Conservation (phyloP, 2,329 filamentous ascomycete genomes). For the Coleophoma cylindrospora region DNA sequence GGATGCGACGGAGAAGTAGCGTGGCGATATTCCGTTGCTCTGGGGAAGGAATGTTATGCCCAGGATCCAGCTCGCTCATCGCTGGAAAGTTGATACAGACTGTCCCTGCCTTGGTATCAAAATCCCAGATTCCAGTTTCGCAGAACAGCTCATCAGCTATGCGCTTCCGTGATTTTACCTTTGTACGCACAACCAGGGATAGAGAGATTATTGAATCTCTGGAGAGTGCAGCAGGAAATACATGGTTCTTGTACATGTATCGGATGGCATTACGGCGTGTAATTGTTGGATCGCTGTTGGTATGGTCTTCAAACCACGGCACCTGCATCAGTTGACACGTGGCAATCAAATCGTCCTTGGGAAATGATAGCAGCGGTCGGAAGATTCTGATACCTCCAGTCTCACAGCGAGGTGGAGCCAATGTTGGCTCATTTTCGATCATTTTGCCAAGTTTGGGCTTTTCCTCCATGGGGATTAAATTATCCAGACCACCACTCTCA, state of each 20-base stretch:
- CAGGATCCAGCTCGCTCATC: background rate
- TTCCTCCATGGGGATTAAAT: no score
- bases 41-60: conserved; percentile 13
- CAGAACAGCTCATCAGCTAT: conserved; percentile 44
- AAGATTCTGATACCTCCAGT: conserved; percentile 61
- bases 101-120: background rate
- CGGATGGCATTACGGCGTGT: conserved; percentile 80
- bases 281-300: conserved; percentile 72
- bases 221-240: conserved; percentile 66
- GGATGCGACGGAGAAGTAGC: conserved; percentile 39
- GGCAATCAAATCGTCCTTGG: conserved; percentile 67
- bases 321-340: conserved; percentile 67
- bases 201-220: conserved; percentile 59
- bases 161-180: conserved; percentile 38
- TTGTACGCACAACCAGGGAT: conserved; percentile 43
- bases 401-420: conserved; percentile 31
- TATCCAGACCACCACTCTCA: conserved; percentile 46
- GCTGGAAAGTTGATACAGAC: background rate
- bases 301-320: conserved; percentile 78
- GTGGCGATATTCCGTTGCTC: conserved; percentile 24
- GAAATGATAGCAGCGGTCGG: conserved; percentile 65
- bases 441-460: conserved; percentile 10
- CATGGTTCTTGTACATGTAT: conserved; percentile 51
- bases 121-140: background rate
- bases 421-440: conserved; percentile 3